These are phyloP conservation scores for Scedosporium dehoogii DNA, from an alignment of 2,329 filamentous ascomycete genomes.

Conservation along the genomic window DNA sequence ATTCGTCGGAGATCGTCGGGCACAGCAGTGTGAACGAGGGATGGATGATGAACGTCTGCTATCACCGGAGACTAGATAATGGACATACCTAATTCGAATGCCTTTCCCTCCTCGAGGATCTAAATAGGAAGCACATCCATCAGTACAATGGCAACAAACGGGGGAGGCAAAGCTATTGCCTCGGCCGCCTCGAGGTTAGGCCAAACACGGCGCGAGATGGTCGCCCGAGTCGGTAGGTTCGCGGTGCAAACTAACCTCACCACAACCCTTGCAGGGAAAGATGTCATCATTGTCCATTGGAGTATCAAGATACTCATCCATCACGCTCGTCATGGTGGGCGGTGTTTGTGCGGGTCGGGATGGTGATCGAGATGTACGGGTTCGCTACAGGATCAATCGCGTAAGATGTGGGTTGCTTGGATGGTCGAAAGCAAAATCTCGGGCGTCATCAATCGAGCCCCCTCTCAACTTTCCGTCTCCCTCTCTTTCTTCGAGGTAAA, in stretches of 20 bases:
- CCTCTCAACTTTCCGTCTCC: neutral
- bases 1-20: constrained; percentile 5
- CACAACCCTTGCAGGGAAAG: constrained; percentile 87
- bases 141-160: neutral
- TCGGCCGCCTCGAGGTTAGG: constrained; percentile 12
- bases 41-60: neutral
- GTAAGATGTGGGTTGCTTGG: neutral
- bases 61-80: constrained; percentile 16
- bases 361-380: neutral
- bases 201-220: constrained; percentile 12
- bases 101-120: constrained; percentile 98
- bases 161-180: neutral
- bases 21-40: neutral
- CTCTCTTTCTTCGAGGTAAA: neutral
- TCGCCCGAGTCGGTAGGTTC: neutral
- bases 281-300: constrained; percentile 71
- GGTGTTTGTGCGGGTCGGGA: neutral
- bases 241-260: constrained; percentile 54
- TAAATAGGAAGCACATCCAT: constrained; percentile 25
- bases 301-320: constrained; percentile 53
- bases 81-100: constrained; percentile 78
- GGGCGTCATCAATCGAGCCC: neutral
- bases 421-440: neutral
- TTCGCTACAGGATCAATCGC: neutral
- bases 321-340: constrained; percentile 32